These are phyloP conservation scores for Suillus bovinus DNA, from an alignment of 768 basidiomycete genomes.

Conservation along the genomic window DNA sequence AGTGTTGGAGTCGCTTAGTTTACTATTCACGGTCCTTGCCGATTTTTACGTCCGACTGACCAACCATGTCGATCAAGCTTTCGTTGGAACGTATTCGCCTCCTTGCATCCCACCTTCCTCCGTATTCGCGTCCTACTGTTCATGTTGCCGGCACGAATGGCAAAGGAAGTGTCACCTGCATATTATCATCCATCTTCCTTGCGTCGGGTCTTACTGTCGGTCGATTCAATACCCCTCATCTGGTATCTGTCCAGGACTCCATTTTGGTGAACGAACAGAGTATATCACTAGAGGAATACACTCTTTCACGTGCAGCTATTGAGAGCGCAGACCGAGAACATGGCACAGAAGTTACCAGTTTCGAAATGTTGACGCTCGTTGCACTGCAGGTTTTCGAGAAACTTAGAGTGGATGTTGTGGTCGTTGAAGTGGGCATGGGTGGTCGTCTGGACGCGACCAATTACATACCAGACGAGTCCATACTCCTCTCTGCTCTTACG, in stretches of 20 bases:
- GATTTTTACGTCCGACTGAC: neutral
- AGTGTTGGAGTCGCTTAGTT: neutral
- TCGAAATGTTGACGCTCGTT: slow-evolving; percentile 84
- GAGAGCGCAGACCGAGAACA: slow-evolving; percentile 46
- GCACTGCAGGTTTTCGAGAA: slow-evolving; percentile 78
- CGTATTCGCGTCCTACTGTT: slow-evolving; percentile 75
- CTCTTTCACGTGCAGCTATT: slow-evolving; percentile 45
- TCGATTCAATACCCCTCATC: slow-evolving; percentile 92
- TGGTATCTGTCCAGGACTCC: slow-evolving; percentile 73
- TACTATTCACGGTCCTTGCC: neutral
- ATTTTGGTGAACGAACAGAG: slow-evolving; percentile 66
- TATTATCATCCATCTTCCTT: slow-evolving; percentile 74
- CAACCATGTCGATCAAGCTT: slow-evolving; percentile 71
- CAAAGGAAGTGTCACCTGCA: slow-evolving; percentile 89
- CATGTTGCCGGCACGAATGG: slow-evolving; percentile 97
- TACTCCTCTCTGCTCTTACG: slow-evolving; percentile 82
- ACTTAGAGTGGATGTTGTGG: slow-evolving; percentile 70
- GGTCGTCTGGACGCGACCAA: slow-evolving; percentile 94
- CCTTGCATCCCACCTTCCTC: slow-evolving; percentile 55
- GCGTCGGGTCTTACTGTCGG: slow-evolving; percentile 63
- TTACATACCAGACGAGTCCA: slow-evolving; percentile 65
- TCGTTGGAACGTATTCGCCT: slow-evolving; percentile 56
- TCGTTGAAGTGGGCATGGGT: slow-evolving; percentile 95
- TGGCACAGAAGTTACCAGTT: slow-evolving; percentile 57
- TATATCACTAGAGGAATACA: slow-evolving; percentile 51